Base-by-base conservation (phyloP, 768 basidiomycete genomes). In the Hericium alpestre region DNA sequence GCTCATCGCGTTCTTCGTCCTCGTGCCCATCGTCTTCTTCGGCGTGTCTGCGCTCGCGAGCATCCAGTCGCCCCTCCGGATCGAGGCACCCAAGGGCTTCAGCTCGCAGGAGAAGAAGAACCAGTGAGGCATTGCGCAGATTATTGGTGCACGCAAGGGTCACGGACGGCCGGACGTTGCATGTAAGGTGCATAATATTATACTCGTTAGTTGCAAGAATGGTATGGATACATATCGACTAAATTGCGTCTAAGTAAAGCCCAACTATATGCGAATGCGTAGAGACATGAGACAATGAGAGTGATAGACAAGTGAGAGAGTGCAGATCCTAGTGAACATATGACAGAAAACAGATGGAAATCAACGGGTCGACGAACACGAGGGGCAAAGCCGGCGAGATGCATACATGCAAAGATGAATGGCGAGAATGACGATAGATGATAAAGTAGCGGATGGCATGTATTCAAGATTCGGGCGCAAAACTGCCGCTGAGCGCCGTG, bases 101-200 rank as follows among this genome's bases (percentile, higher is more conserved):
- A 82, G 71, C 64, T 82, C 86, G 5, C 73, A 75, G 52, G 87
- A 88, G 67, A 89, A 76, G 75, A 91, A 91, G 78, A 82, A 73
- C 61, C 87, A 90, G 74, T 90, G 77, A 65, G 56, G 25, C 4
- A 13, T 15, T 22, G 20, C 48, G 22, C 6, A 27, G n/a, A 23
- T 9, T 22, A 15, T 2, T 15, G 25, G 20, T 50, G 13, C 20
- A n/a, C n/a, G 16, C 43, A 46, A 1, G 43, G 54, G 20, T 16
- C 1, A 11, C 13, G 12, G 16, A 11, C 13, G 43, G 25, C 25
- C 43, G 5, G 22, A n/a, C 43, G 43, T 22, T 22, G 49, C 8
- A 51, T 51, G 12, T 32, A 39, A n/a, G n/a, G n/a, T 53, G 51
- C 32, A 39, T 48, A 51, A 56, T 58, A 56, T 52, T 61, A 57